Evolutionary conservation across 2,329 filamentous ascomycete species (phyloP).

Genomic region (Amphichorda felina): DNA sequence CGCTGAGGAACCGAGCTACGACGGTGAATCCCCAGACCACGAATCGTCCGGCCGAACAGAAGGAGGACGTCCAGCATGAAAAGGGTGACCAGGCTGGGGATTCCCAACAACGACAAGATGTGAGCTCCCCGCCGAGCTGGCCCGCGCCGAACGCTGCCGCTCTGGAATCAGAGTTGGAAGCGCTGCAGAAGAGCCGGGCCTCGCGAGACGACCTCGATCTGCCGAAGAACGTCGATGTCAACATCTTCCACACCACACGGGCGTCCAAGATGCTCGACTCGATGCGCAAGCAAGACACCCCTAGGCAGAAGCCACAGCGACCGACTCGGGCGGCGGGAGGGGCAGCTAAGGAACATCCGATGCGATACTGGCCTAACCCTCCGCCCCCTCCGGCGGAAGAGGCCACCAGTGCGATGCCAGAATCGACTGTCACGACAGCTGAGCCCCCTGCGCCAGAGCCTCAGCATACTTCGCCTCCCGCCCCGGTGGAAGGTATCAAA

Average conservation of each 20-base stretch:
- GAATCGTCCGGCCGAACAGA: too few species aligned
- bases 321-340: slow-evolving; percentile 5
- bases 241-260: slow-evolving; percentile 33
- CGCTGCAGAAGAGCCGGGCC: slow-evolving; percentile 1
- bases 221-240: slow-evolving; percentile 28
- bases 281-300: slow-evolving; percentile 14
- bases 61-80: background rate
- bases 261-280: slow-evolving; percentile 32
- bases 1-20: slow-evolving; percentile 15
- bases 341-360: slow-evolving; percentile 21
- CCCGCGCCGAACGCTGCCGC: background rate
- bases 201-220: slow-evolving; percentile 14
- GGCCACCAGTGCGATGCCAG: background rate
- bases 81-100: background rate
- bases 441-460: too few species aligned
- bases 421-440: too few species aligned
- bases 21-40: too few species aligned
- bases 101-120: too few species aligned
- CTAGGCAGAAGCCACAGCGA: slow-evolving; percentile 4
- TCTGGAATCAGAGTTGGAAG: too few species aligned
- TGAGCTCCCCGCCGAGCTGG: too few species aligned
- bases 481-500: too few species aligned
- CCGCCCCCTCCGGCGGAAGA: slow-evolving; percentile 1
- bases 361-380: slow-evolving; percentile 11
- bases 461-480: too few species aligned